A percentile compares a stretch with the other conserved stretches of the same genome.
These are phyloP conservation scores for Stromatinia cepivora DNA, from an alignment of 2,329 filamentous ascomycete genomes.

Conservation along the genomic window DNA sequence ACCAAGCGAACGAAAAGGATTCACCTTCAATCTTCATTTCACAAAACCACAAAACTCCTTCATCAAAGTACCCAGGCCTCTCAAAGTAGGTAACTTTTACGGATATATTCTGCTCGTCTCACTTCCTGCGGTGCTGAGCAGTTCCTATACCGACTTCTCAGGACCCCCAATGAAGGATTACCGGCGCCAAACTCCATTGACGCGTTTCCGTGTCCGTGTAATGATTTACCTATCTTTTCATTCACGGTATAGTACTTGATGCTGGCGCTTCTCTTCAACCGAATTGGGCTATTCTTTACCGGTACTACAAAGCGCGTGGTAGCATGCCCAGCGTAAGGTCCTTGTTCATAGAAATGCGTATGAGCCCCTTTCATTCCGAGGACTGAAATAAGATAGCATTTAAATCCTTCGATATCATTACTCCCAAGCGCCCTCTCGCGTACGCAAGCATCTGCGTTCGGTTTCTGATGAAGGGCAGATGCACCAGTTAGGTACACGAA, in stretches of 20 bases:
- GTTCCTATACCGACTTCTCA: not conserved
- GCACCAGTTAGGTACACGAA: not conserved
- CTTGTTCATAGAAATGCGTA: not conserved
- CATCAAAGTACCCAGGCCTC: not conserved
- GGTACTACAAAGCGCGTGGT: not conserved
- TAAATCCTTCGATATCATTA: not conserved
- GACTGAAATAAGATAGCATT: not conserved
- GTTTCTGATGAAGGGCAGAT: not conserved
- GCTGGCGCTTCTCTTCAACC: too few species aligned
- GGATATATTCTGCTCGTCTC: not conserved
- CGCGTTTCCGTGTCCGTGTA: too few species aligned
- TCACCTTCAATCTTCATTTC: not conserved
- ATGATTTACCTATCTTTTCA: not conserved
- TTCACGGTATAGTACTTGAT: not conserved
- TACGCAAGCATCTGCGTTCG: not conserved
- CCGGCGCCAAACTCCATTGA: not conserved
- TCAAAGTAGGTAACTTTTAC: not conserved
- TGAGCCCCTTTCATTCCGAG: too few species aligned
- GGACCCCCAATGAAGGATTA: not conserved
- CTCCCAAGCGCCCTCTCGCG: not conserved
- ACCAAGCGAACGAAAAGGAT: not conserved
- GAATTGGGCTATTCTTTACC: not conserved
- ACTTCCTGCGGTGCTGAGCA: not conserved
- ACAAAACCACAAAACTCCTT: not conserved
- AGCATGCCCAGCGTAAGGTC: not conserved